Evolutionary conservation across 2,329 filamentous ascomycete species (phyloP), one percentile per base, ranked within the genome.

Genomic region (Arthrobotrys entomopaga): DNA sequence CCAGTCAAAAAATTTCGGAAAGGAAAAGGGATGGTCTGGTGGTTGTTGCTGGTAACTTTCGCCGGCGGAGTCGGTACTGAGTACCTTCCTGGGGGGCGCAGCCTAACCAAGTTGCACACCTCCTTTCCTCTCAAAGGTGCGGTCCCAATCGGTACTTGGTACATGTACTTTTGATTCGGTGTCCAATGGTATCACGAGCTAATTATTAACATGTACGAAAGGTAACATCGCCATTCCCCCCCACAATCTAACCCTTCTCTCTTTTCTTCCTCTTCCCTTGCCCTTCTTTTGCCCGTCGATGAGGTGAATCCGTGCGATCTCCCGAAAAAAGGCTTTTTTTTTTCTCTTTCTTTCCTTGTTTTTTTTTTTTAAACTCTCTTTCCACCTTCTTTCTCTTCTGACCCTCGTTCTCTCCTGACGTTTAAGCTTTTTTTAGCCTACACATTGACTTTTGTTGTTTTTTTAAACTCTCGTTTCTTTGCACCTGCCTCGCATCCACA

Each of bases 211-310:
- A 20, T 59, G 53, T 40, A 26, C 19, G 53, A 19, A 26, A 56
- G 15, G 65, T 70, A 70, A 70, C 65, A 70, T 70, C 65, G 65
- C 65, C 64, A 63, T 61, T 29, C 65, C 48, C 54, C 64, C 5
- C 29, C 29, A 34, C 29, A 34, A 48, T 40, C 52, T 6, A 16
- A 43, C 22, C 20, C 16, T 20, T 40, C 40, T 43, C 46, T 56
- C 20, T 50, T 50, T 50, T 26, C 49, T 50, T 58, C 54, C 52
- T 58, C 54, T 42, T 66, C 42, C 69, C 42, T 57, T 59, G 24
- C 59, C 66, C 58, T 59, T 46, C 16, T 46, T 54, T 59, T 53
- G 22, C 60, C 59, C 67, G 52, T 65, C 67, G 67, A 73, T 65
- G 56, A 19, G 60, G 60, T 73, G 43, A 43, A 57, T 34, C 57